These are phyloP conservation scores for Ceriops decandra DNA, from an alignment of 345 rosid genomes.

Conservation along the genomic window DNA sequence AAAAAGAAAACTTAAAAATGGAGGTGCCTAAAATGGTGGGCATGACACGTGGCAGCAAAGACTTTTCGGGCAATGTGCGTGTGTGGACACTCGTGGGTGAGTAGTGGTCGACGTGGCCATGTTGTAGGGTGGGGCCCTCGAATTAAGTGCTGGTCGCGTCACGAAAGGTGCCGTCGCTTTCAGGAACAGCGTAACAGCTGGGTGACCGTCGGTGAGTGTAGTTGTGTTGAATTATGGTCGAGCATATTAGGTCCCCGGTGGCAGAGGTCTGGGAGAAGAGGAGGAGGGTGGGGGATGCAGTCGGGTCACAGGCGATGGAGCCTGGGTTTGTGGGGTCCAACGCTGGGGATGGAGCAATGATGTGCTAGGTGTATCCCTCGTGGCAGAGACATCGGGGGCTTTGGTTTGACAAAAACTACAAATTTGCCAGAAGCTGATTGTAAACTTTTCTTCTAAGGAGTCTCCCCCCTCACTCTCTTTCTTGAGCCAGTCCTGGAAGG, in stretches of 20 bases:
- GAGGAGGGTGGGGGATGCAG: not conserved
- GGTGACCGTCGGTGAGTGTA: slow-evolving; percentile 28
- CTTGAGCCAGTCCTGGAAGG: too few species aligned
- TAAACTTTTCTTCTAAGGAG: too few species aligned
- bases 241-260: slow-evolving; percentile 22
- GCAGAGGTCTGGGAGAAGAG: not conserved
- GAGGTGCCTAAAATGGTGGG: not conserved
- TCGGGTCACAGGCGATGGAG: not conserved
- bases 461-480: too few species aligned
- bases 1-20: not conserved
- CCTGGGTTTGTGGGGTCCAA: not conserved
- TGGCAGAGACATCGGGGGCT: not conserved
- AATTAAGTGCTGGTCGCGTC: slow-evolving; percentile 11
- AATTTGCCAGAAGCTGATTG: too few species aligned
- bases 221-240: slow-evolving; percentile 5
- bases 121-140: slow-evolving; percentile 33
- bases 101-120: slow-evolving; percentile 40
- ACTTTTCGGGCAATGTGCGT: slow-evolving; percentile 27
- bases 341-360: not conserved
- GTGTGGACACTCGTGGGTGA: slow-evolving; percentile 34
- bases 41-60: slow-evolving; percentile 32
- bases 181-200: slow-evolving; percentile 27
- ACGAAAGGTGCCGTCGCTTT: slow-evolving; percentile 34
- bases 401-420: not conserved
- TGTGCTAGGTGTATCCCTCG: not conserved